A percentile compares a stretch with the other conserved stretches of the same genome.
Conservation (phyloP, 257 asterid species). For the Przewalskia tangutica region DNA sequence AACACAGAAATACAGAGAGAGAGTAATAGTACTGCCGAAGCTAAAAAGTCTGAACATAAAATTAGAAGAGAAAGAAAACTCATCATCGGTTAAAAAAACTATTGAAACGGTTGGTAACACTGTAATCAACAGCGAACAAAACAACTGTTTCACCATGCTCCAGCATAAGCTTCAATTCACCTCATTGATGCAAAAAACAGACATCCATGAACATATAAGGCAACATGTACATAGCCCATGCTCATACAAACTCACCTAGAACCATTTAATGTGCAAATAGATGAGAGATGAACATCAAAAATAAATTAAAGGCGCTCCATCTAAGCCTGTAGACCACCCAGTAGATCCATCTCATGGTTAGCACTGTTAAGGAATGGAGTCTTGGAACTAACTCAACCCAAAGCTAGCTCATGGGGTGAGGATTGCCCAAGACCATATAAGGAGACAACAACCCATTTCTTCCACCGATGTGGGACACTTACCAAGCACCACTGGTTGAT, state of each 20-base stretch:
- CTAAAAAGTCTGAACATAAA: not conserved
- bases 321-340: not conserved
- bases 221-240: not conserved
- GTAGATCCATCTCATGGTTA: not conserved
- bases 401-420: not conserved
- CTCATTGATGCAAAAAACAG: not conserved
- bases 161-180: not conserved
- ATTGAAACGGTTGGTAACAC: not conserved
- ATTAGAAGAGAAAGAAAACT: not conserved
- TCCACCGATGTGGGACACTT: not conserved
- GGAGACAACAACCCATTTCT: not conserved
- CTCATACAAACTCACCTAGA: not conserved
- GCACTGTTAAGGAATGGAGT: not conserved
- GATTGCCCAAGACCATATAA: not conserved
- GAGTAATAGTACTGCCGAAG: conserved; percentile 23
- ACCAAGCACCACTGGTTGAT: not conserved
- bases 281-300: not conserved
- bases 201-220: not conserved
- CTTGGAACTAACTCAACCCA: not conserved
- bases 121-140: not conserved
- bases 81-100: not conserved
- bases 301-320: not conserved
- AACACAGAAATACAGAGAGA: not conserved
- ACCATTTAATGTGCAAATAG: not conserved
- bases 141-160: not conserved